Evolutionary conservation across 2,329 filamentous ascomycete species (phyloP).

Genomic region (Nemania sp.): DNA sequence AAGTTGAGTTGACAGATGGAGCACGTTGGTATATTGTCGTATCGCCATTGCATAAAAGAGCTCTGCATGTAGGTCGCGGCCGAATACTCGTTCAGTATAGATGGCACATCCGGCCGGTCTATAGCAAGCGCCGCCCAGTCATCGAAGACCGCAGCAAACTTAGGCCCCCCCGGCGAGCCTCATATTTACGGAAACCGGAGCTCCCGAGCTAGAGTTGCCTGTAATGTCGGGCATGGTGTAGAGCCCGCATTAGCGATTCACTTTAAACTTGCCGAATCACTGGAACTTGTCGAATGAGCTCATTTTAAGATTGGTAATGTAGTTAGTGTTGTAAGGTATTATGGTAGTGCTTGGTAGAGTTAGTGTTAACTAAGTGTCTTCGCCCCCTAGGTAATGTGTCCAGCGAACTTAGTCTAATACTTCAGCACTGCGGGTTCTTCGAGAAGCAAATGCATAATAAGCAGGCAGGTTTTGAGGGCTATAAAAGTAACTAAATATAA

Average conservation of each 20-base stretch:
- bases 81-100: not conserved
- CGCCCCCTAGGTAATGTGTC: not conserved
- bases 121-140: not conserved
- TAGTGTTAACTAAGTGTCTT: not conserved
- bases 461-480: not conserved
- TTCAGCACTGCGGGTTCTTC: not conserved
- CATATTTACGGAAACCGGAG: not conserved
- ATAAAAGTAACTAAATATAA: not conserved
- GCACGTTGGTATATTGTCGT: too few relatives aligned
- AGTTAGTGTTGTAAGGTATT: not conserved
- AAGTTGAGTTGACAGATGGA: too few relatives aligned
- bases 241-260: not conserved
- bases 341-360: not conserved
- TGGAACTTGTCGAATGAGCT: not conserved
- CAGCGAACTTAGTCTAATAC: not conserved
- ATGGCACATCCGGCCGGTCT: not conserved
- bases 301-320: not conserved
- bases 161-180: not conserved
- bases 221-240: constrained; percentile 3
- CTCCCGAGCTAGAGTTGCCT: not conserved
- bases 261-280: not conserved
- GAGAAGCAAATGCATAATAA: not conserved
- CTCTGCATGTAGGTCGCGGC: not conserved
- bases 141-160: not conserved
- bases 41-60: not conserved